Conservation (phyloP, 192 early-diverging fungal genomes). For the Neocallimastix lanati region DNA sequence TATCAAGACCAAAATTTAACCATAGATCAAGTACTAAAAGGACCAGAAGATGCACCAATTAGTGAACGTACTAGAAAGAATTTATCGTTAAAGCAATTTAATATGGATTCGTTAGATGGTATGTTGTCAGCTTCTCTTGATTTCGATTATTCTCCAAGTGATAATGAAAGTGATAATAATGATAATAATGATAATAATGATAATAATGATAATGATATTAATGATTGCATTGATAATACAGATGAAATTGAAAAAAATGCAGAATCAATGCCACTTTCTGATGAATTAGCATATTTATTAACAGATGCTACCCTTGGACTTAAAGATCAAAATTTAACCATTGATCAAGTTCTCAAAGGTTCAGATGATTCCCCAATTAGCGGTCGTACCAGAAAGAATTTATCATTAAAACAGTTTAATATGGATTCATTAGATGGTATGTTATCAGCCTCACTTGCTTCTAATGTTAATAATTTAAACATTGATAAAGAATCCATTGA, state of each 20-base stretch:
- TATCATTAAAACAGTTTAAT: not conserved
- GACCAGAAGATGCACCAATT: not conserved
- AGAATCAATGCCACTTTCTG: not conserved
- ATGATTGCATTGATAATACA: not conserved
- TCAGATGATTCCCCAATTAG: not conserved
- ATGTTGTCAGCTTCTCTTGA: not conserved
- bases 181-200: not conserved
- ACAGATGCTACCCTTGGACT: not conserved
- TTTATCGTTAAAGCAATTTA: not conserved
- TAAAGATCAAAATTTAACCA: not conserved
- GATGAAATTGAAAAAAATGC: not conserved
- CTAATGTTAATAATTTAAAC: not conserved
- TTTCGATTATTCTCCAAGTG: not conserved
- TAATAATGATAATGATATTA: not conserved
- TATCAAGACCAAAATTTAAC: not conserved
- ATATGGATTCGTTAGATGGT: not conserved
- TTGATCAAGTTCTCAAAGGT: not conserved
- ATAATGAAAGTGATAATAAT: not conserved
- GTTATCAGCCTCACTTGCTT: not conserved
- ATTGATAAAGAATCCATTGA: not conserved
- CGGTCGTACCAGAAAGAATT: not conserved
- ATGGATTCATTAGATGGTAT: not conserved
- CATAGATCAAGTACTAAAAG: not conserved
- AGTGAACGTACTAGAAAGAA: not conserved
- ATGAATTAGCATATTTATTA: not conserved